phyloP scores from a whole-genome alignment of 2,329 filamentous ascomycete species.

The Trichoderma afroharzianum region DNA sequence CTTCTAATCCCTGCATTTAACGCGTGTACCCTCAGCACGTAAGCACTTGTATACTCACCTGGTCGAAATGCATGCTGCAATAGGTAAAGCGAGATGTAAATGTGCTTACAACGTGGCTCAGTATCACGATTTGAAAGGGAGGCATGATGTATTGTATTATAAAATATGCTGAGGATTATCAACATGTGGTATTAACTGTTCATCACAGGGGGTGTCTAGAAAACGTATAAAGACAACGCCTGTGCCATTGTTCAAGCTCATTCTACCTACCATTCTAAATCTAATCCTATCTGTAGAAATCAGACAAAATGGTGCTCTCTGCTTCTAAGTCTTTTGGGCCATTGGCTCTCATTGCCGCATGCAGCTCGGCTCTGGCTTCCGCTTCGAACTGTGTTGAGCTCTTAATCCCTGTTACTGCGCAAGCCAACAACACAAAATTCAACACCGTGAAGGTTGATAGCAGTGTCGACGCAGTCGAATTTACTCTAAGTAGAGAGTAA shows the following conservation, averaged over 20 bases:
- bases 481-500: background rate
- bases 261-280: background rate
- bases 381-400: background rate
- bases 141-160: background rate
- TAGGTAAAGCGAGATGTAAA: background rate
- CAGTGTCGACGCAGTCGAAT: background rate
- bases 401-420: background rate
- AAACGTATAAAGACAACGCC: background rate
- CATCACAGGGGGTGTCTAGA: too few relatives aligned
- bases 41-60: background rate
- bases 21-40: background rate
- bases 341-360: background rate
- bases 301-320: background rate
- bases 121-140: background rate
- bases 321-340: background rate
- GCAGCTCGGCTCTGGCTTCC: background rate
- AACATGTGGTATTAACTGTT: too few relatives aligned
- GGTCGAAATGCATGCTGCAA: background rate
- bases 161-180: background rate
- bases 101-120: background rate
- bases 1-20: background rate
- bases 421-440: background rate
- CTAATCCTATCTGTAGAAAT: background rate
- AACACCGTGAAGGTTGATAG: background rate
- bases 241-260: background rate